phyloP scores from a whole-genome alignment of 1,284 basidiomycete genomes.

The Fistulinella cinereoalba region DNA sequence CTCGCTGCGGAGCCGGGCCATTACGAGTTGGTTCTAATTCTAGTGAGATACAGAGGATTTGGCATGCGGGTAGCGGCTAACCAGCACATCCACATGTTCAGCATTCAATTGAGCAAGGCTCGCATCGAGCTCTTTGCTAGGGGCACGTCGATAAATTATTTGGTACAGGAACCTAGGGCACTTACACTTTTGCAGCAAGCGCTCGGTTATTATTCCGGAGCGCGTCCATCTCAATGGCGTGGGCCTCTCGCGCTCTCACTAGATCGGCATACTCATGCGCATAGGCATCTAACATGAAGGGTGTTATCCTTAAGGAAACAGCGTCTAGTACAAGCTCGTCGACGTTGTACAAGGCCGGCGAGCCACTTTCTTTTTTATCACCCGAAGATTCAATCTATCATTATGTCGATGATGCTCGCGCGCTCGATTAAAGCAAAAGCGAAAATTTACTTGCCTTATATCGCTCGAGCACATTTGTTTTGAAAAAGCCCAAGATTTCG shows the following conservation, averaged over 20 bases:
- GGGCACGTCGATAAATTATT: constrained; percentile 3
- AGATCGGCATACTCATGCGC: constrained; percentile 84
- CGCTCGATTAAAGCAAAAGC: background rate
- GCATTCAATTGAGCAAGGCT: constrained; percentile 75
- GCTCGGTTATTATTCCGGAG: constrained; percentile 76
- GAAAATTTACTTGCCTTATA: constrained; percentile 57
- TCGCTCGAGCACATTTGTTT: constrained; percentile 76
- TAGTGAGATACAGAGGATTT: constrained; percentile 3
- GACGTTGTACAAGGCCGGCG: constrained; percentile 52
- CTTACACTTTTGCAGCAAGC: constrained; percentile 79
- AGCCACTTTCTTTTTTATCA: constrained; percentile 28
- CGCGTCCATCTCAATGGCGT: constrained; percentile 77
- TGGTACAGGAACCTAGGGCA: constrained; percentile 12
- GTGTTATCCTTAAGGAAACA: constrained; percentile 78
- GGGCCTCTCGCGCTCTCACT: constrained; percentile 66
- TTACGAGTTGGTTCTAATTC: constrained; percentile 82
- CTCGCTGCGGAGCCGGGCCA: constrained; percentile 80
- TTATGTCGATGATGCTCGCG: background rate
- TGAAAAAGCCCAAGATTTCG: constrained; percentile 80
- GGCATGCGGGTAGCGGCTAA: constrained; percentile 33
- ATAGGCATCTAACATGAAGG: constrained; percentile 90
- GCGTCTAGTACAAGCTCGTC: constrained; percentile 86
- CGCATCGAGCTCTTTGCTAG: constrained; percentile 75
- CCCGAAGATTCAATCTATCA: constrained; percentile 27
- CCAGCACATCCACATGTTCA: constrained; percentile 76